These are phyloP conservation scores for Ciborinia camelliae DNA, from an alignment of 2,329 filamentous ascomycete species.

Conservation along the genomic window DNA sequence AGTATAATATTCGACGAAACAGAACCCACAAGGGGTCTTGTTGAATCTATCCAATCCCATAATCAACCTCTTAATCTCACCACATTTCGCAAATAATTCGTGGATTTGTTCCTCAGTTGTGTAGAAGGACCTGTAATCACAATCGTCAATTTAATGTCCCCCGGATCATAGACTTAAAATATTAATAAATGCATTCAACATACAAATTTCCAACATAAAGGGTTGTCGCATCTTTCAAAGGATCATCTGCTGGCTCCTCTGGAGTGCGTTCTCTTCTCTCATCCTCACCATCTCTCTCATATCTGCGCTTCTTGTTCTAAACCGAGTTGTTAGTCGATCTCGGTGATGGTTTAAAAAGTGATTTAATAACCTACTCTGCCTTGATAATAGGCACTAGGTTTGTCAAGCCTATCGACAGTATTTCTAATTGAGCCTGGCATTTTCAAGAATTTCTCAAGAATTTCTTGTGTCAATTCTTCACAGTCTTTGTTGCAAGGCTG, in stretches of 20 bases:
- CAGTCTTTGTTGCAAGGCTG: slow-evolving; percentile 15
- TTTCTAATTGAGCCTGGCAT: slow-evolving; percentile 45
- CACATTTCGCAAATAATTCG: slow-evolving; percentile 92
- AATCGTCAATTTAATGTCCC: neutral
- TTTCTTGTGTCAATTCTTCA: slow-evolving; percentile 11
- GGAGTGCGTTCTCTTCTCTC: slow-evolving; percentile 45
- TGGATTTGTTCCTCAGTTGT: slow-evolving; percentile 99
- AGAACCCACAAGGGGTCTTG: slow-evolving; percentile 98
- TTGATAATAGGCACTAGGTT: slow-evolving; percentile 89
- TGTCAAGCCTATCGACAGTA: slow-evolving; percentile 89
- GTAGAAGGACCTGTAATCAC: slow-evolving; percentile 73
- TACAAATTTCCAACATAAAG: slow-evolving; percentile 97
- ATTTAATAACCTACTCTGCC: slow-evolving; percentile 60
- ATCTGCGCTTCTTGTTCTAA: slow-evolving; percentile 52
- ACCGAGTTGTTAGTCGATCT: slow-evolving; percentile 31
- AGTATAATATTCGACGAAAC: slow-evolving; percentile 98
- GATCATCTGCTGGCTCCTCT: slow-evolving; percentile 65
- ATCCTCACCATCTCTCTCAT: slow-evolving; percentile 57
- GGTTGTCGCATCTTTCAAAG: slow-evolving; percentile 82
- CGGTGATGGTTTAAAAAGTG: slow-evolving; percentile 20
- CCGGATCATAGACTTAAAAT: neutral
- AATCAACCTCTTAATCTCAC: slow-evolving; percentile 95
- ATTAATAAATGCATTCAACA: slow-evolving; percentile 38
- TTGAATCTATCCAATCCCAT: slow-evolving; percentile 97
- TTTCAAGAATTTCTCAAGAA: slow-evolving; percentile 14